phyloP scores from a whole-genome alignment of 1,284 basidiomycete genomes.

The Leccinum olivaceoglutinosum region DNA sequence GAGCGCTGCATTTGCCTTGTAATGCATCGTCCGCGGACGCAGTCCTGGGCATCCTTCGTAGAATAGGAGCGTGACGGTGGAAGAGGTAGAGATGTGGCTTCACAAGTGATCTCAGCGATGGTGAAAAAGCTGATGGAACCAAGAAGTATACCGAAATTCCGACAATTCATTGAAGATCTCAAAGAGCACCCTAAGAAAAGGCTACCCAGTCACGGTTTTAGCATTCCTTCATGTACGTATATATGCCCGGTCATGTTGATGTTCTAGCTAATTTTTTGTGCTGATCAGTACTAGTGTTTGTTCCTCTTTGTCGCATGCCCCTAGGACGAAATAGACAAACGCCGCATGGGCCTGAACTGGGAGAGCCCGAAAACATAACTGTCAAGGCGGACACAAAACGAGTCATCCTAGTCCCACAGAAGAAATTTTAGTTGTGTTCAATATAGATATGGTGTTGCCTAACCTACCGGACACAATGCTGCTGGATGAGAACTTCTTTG shows the following conservation, averaged over 20 bases:
- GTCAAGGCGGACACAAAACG: conserved; percentile 27
- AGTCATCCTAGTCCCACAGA: conserved; percentile 64
- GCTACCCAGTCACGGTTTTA: conserved; percentile 75
- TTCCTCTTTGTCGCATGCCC: conserved; percentile 93
- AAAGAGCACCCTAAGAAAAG: conserved; percentile 97
- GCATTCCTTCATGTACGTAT: conserved; percentile 72
- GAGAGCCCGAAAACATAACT: conserved; percentile 31
- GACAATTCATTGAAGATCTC: conserved; percentile 88
- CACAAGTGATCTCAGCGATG: conserved; percentile 67
- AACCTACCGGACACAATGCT: conserved; percentile 77
- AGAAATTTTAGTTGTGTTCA: conserved; percentile 58
- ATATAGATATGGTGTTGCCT: conserved; percentile 76
- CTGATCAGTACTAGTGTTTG: conserved; percentile 63
- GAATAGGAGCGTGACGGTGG: conserved; percentile 12
- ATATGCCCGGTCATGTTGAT: conserved; percentile 23
- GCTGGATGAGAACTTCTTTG: conserved; percentile 95
- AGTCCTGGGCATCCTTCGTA: conserved; percentile 11
- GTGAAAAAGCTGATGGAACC: conserved; percentile 54
- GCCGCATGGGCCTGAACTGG: conserved; percentile 24
- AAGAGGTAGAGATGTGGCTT: conserved; percentile 40
- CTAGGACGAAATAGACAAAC: conserved; percentile 99
- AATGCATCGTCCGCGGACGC: conserved; percentile 11
- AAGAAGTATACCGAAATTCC: conserved; percentile 77
- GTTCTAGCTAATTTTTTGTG: conserved; percentile 8
- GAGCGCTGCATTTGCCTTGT: conserved; percentile 25